These are phyloP conservation scores for Colletotrichum sp. DNA, from an alignment of 2,329 filamentous ascomycete species.

Conservation along the genomic window DNA sequence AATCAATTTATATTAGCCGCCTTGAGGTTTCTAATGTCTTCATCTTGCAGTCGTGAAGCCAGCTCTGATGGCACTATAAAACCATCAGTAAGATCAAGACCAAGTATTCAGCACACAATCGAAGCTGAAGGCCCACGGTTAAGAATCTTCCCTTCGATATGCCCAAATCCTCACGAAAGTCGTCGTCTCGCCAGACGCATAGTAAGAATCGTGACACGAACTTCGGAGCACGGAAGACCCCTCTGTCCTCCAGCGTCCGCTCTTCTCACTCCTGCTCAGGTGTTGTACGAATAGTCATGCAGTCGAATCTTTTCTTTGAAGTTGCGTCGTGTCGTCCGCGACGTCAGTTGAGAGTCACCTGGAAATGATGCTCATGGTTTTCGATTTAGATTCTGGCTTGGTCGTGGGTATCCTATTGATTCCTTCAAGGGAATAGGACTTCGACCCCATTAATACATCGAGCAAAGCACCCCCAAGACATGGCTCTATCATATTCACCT, in stretches of 20 bases:
- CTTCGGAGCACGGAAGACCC: accelerated
- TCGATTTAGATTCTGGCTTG: too few species aligned
- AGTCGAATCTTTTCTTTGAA: background rate
- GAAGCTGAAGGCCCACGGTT: too few species aligned
- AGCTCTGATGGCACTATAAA: background rate
- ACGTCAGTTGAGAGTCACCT: background rate
- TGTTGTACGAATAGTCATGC: background rate
- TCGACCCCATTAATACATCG: background rate
- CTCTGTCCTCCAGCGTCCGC: background rate
- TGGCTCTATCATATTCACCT: background rate
- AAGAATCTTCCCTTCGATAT: background rate
- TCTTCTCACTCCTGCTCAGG: background rate
- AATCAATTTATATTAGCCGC: too few species aligned
- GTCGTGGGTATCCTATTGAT: background rate
- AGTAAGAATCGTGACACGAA: background rate
- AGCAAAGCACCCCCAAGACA: background rate
- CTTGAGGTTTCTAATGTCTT: too few species aligned
- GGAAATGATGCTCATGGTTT: background rate
- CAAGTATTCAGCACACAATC: background rate
- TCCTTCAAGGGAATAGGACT: background rate
- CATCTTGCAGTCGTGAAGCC: too few species aligned
- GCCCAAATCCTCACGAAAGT: too few species aligned
- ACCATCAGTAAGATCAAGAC: background rate
- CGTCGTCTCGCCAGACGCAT: background rate
- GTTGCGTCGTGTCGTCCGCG: background rate